Conservation (phyloP, 306 rosid genomes). For the Prinsepia uniflora region DNA sequence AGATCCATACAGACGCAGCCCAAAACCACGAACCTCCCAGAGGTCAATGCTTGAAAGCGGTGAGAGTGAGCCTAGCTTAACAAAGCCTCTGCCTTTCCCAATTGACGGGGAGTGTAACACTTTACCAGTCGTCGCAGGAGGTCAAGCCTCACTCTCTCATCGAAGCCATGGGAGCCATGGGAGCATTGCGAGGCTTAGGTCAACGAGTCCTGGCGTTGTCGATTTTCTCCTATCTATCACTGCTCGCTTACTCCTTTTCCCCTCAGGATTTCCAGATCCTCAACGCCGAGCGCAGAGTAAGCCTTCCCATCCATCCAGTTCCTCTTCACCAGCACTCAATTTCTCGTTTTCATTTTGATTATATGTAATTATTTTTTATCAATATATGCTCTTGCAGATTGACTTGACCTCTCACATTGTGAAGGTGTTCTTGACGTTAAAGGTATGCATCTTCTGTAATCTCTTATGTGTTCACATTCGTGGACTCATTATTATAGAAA, state of each 20-base stretch:
- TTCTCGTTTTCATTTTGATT: not conserved
- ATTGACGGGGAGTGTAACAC: not conserved
- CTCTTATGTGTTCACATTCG: not conserved
- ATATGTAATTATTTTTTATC: not conserved
- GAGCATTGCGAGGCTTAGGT: conserved; percentile 39
- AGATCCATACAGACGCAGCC: not conserved
- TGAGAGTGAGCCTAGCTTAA: not conserved
- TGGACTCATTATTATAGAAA: not conserved
- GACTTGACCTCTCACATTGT: conserved; percentile 80
- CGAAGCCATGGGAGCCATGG: conserved; percentile 75
- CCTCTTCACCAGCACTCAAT: not conserved
- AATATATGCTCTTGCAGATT: conserved; percentile 52
- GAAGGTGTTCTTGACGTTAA: conserved; percentile 80
- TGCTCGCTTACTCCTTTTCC: conserved; percentile 37
- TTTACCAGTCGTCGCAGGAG: conserved; percentile 11
- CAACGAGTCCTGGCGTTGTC: conserved; percentile 35
- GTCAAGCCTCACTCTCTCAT: conserved; percentile 4
- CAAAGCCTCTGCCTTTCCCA: not conserved
- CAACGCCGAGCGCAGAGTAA: conserved; percentile 92
- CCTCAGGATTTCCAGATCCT: conserved; percentile 61
- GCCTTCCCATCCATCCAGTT: conserved; percentile 20
- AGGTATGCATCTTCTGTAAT: conserved; percentile 45
- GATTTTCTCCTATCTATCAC: conserved; percentile 30
- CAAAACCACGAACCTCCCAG: not conserved
- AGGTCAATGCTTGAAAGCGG: not conserved